phyloP scores from a whole-genome alignment of 2,329 filamentous ascomycete species.

The Escovopsis sp. region DNA sequence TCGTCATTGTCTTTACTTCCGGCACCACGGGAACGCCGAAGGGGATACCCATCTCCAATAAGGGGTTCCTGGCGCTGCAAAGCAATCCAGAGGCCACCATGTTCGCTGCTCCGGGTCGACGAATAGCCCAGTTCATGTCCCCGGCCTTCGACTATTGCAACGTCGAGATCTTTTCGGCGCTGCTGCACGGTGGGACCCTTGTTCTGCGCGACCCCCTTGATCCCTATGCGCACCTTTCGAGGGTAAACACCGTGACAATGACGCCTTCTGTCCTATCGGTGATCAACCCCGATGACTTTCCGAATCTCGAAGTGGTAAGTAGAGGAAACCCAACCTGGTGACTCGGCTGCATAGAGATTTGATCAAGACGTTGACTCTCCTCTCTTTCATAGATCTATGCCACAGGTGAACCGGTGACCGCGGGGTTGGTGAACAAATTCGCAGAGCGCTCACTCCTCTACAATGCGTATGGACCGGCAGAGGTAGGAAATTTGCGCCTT shows the following conservation, averaged over 20 bases:
- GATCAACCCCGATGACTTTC: background rate
- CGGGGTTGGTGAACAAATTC: conserved; percentile 1
- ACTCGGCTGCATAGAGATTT: background rate
- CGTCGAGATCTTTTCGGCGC: conserved; percentile 1
- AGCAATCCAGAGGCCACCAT: conserved; percentile 4
- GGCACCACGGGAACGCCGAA: conserved; percentile 4
- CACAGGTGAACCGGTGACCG: conserved; percentile 1
- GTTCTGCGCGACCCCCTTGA: conserved; percentile 3
- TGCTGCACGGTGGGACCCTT: conserved; percentile 4
- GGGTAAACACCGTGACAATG: conserved; percentile 1
- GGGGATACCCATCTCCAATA: conserved; percentile 3
- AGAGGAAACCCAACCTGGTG: background rate
- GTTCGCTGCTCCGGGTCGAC: conserved; percentile 2
- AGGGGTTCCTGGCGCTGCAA: conserved; percentile 2
- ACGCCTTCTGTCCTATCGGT: conserved; percentile 2
- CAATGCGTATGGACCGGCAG: conserved; percentile 5
- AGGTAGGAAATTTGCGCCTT: background rate
- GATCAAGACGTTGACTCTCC: background rate
- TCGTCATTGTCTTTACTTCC: conserved; percentile 4
- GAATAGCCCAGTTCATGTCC: conserved; percentile 5
- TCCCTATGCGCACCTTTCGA: conserved; percentile 2
- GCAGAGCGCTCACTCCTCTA: background rate
- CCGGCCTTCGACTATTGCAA: conserved; percentile 4
- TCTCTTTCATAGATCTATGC: conserved; percentile 1
- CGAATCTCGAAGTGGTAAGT: conserved; percentile 2